Evolutionary conservation across 2,329 filamentous ascomycete species (phyloP).

Genomic region (Aspergillus piperis): DNA sequence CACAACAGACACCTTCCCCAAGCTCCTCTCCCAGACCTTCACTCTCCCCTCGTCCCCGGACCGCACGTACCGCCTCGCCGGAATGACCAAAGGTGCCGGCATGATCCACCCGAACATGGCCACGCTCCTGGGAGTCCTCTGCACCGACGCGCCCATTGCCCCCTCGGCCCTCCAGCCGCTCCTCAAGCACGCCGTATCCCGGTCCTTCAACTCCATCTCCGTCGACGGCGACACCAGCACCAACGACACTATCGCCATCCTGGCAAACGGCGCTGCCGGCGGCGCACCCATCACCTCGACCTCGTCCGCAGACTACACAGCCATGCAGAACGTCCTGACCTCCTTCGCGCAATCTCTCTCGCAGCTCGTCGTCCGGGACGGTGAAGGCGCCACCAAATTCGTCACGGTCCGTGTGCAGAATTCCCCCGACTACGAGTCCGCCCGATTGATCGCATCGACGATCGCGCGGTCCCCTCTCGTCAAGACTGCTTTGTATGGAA

Average conservation of each 20-base stretch:
- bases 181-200: constrained; percentile 72
- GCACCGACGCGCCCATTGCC: constrained; percentile 83
- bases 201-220: constrained; percentile 94
- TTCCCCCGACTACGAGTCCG: constrained; percentile 67
- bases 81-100: constrained; percentile 96
- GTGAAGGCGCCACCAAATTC: constrained; percentile 97
- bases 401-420: constrained; percentile 86
- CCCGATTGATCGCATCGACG: constrained; percentile 77
- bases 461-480: constrained; percentile 92
- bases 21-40: constrained; percentile 84
- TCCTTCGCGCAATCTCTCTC: constrained; percentile 81
- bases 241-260: constrained; percentile 90
- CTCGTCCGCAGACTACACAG: constrained; percentile 64
- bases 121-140: constrained; percentile 86
- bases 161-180: constrained; percentile 67
- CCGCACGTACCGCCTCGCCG: constrained; percentile 79
- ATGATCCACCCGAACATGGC: constrained; percentile 99
- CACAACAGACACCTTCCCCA: constrained; percentile 98
- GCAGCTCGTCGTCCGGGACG: constrained; percentile 91
- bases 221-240: constrained; percentile 97
- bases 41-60: constrained; percentile 76
- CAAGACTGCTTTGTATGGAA: constrained; percentile 95
- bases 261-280: constrained; percentile 93
- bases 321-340: constrained; percentile 70
- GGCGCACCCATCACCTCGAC: constrained; percentile 61